phyloP scores from a whole-genome alignment of 179 eudicot species.

The Silene noctiflora region DNA sequence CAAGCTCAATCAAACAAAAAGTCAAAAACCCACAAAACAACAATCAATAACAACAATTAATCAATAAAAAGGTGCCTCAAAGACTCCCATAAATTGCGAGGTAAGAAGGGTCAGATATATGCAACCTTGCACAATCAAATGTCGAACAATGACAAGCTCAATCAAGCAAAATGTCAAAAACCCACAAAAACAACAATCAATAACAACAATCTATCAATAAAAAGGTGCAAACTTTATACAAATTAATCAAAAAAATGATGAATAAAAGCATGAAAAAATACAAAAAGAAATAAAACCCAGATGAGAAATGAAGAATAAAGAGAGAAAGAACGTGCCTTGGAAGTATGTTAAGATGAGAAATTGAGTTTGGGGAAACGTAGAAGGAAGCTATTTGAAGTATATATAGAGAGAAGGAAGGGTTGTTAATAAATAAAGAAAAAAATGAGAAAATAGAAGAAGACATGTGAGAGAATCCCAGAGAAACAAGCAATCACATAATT shows the following conservation, averaged over 20 bases:
- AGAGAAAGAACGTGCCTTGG: constrained; percentile 20
- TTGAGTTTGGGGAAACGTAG: constrained; percentile 20
- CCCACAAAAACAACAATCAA: constrained; percentile 12
- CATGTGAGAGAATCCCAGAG: constrained; percentile 18
- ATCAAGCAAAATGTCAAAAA: constrained; percentile 18
- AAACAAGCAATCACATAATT: constrained; percentile 14
- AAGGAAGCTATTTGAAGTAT: constrained; percentile 7
- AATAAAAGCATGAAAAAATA: background rate
- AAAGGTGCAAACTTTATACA: constrained; percentile 15
- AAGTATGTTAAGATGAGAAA: constrained; percentile 9
- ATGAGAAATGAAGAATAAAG: background rate
- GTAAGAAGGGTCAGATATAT: too few relatives aligned
- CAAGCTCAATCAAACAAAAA: constrained; percentile 19
- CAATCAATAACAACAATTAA: constrained; percentile 3
- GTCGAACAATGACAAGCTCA: constrained; percentile 1
- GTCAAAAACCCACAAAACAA: constrained; percentile 13
- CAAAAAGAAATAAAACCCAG: background rate
- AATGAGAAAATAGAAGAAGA: background rate
- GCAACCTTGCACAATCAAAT: too few relatives aligned
- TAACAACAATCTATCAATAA: background rate
- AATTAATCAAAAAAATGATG: background rate
- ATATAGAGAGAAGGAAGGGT: constrained; percentile 6
- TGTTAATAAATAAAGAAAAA: background rate
- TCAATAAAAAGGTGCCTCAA: background rate
- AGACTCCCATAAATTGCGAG: too few relatives aligned